Percentiles rank a stretch among this genome's conserved stretches.
Evolutionary conservation across 1,139 yeast species (phyloP).

Genomic region (Yamadazyma dushanensis): DNA sequence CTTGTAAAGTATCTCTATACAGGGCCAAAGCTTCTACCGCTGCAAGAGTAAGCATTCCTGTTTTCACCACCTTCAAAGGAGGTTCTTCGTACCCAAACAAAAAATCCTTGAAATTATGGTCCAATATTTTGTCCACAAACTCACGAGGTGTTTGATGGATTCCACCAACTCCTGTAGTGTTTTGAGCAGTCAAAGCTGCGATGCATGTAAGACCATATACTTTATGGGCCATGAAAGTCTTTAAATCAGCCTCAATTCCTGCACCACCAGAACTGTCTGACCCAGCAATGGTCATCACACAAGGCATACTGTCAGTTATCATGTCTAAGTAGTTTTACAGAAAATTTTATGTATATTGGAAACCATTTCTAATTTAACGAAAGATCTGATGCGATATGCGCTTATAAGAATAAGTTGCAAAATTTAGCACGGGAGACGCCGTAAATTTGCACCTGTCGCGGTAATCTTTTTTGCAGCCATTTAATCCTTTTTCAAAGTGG

Average conservation of each 20-base stretch:
- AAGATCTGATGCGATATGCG: too few species aligned
- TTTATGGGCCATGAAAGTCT: slow-evolving; percentile 75
- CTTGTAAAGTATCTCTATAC: slow-evolving; percentile 27
- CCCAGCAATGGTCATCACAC: slow-evolving; percentile 72
- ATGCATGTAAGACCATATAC: slow-evolving; percentile 83
- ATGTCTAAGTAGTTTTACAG: not conserved
- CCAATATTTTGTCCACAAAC: slow-evolving; percentile 47
- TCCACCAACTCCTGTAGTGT: slow-evolving; percentile 59
- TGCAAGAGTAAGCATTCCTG: slow-evolving; percentile 72
- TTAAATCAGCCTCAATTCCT: slow-evolving; percentile 90
- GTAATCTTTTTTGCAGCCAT: too few species aligned
- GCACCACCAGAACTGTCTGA: slow-evolving; percentile 95
- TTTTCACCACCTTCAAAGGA: slow-evolving; percentile 66
- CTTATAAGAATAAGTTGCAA: too few species aligned
- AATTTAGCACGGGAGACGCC: too few species aligned
- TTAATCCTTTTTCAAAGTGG: too few species aligned
- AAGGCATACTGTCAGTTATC: slow-evolving; percentile 20
- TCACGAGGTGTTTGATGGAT: slow-evolving; percentile 48
- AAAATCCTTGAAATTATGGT: slow-evolving; percentile 63
- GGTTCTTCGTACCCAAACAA: slow-evolving; percentile 30
- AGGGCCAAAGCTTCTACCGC: slow-evolving; percentile 52
- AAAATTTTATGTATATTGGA: too few species aligned
- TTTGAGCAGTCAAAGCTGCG: slow-evolving; percentile 83
- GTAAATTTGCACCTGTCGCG: too few species aligned
- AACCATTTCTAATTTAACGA: too few species aligned